Evolutionary conservation across 176 grass and related monocot genomes (phyloP).

Genomic region (Juncus inflexus): DNA sequence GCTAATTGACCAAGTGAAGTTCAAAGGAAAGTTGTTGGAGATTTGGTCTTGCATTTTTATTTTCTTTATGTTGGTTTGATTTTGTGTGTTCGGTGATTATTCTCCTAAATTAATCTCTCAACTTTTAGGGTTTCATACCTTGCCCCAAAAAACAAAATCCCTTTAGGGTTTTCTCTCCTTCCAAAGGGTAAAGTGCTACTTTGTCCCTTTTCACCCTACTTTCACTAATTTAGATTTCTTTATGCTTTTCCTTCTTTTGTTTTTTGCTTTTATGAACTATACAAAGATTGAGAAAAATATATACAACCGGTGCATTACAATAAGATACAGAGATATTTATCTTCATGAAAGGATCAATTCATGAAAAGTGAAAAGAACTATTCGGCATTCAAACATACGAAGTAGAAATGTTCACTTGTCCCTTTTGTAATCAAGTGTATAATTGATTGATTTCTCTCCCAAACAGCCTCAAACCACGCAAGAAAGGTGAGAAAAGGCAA

Average conservation of each 20-base stretch:
- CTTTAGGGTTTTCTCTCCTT: conserved; percentile 28
- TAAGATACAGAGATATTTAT: conserved; percentile 16
- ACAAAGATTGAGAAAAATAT: not conserved
- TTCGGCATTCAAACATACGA: conserved; percentile 13
- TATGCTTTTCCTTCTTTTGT: conserved; percentile 15
- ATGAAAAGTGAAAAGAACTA: conserved; percentile 27
- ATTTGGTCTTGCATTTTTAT: conserved; percentile 20
- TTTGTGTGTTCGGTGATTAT: conserved; percentile 14
- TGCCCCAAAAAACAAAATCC: conserved; percentile 26
- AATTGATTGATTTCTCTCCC: conserved; percentile 40
- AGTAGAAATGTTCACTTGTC: conserved; percentile 8
- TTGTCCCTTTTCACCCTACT: conserved; percentile 27
- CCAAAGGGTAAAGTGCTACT: conserved; percentile 12
- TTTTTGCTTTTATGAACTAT: conserved; percentile 13
- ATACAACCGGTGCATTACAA: not conserved
- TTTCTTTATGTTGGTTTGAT: conserved; percentile 18
- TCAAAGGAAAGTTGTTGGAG: conserved; percentile 23
- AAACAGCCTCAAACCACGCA: conserved; percentile 43
- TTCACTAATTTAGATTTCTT: conserved; percentile 18
- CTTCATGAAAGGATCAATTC: not conserved
- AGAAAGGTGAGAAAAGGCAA: conserved; percentile 69
- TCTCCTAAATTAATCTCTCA: conserved; percentile 12
- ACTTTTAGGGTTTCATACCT: conserved; percentile 31
- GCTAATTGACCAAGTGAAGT: conserved; percentile 19
- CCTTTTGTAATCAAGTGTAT: not conserved